Evolutionary conservation across 352 stramenopile species (phyloP), one percentile per base, ranked within the genome.

Genomic region (Pythium sukuiense): DNA sequence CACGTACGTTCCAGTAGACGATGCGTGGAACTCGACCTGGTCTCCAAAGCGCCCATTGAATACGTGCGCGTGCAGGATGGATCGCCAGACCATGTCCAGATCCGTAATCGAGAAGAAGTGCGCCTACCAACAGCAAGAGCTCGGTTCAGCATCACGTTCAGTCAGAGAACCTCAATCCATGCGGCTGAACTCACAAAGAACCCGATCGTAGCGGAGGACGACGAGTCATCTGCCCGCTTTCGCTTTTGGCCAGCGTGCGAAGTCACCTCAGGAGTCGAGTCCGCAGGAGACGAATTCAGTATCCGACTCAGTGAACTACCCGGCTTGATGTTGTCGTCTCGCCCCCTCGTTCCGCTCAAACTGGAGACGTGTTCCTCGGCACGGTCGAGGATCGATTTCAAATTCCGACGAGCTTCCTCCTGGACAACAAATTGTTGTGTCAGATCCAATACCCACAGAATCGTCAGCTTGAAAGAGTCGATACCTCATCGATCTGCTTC

Each of bases 1-100:
- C 13, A 80, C 83, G 39, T 80, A 90, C 83, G 60, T 24, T 56
- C 76, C 83, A 29, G 67, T 62, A 9, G 81, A 70, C 26, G 85
- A 77, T 20, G 73, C 74, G 32, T 77, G 74, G 56, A 81, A 72
- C 59, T 81, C 74, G 18, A 81, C 64, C 33, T 74, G 14, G 2
- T 81, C 71, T 13, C 74, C 74, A 57, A 81, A 81, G 18, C 72
- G 68, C 13, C 69, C 32, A 33, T 76, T 81, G 55, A 81, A 74
- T 12, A 81, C 35, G 60, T 81, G 74, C 0, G 70, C 71, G 48
- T 81, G 74, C 30, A 81, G 58, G 24, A 81, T 69, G 5, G 74
- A 81, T 4, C 74, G 62, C 74, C 74, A 81, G 8, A 81, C 57
- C 68, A 81, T 78, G 37, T 81, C 74, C 3, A 81, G 37, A n/a